Conservation (phyloP, 805 yeast genomes). For the Helenozyma rhizophorensis region DNA sequence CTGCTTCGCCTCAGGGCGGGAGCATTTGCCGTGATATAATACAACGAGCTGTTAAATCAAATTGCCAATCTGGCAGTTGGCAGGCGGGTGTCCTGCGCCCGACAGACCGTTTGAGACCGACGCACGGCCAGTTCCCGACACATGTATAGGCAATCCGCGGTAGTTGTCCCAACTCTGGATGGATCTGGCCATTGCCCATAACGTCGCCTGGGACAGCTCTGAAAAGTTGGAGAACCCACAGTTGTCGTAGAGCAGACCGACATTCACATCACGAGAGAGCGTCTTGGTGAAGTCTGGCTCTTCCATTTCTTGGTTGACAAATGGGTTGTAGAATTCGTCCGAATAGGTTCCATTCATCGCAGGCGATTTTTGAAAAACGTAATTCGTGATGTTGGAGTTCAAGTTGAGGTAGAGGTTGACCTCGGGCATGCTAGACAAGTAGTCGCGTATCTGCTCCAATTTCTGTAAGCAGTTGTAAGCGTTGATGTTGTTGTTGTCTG, state of each 20-base stretch:
- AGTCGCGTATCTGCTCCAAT: constrained; percentile 23
- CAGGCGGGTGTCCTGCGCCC: not conserved
- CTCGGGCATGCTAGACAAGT: constrained; percentile 21
- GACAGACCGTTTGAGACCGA: too few relatives aligned
- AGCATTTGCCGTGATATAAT: too few relatives aligned
- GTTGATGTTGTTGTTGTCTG: constrained; percentile 29
- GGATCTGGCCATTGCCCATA: constrained; percentile 19
- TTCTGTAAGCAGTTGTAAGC: constrained; percentile 29
- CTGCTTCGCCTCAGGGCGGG: too few relatives aligned
- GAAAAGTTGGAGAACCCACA: constrained; percentile 9
- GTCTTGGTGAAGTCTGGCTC: not conserved
- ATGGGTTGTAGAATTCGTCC: constrained; percentile 12
- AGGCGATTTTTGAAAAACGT: constrained; percentile 2
- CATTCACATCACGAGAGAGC: not conserved
- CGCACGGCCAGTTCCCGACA: constrained; percentile 11
- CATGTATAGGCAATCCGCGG: constrained; percentile 17
- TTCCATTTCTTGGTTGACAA: constrained; percentile 4
- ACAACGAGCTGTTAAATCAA: not conserved
- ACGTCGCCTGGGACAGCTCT: constrained; percentile 10
- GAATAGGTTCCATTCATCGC: not conserved
- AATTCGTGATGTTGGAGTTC: constrained; percentile 11
- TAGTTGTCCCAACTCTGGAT: constrained; percentile 26
- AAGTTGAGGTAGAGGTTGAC: constrained; percentile 19
- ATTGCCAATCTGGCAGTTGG: not conserved
- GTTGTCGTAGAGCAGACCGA: constrained; percentile 4